Conservation (phyloP, 2,329 filamentous ascomycete species). For the Pseudogymnoascus sp. region DNA sequence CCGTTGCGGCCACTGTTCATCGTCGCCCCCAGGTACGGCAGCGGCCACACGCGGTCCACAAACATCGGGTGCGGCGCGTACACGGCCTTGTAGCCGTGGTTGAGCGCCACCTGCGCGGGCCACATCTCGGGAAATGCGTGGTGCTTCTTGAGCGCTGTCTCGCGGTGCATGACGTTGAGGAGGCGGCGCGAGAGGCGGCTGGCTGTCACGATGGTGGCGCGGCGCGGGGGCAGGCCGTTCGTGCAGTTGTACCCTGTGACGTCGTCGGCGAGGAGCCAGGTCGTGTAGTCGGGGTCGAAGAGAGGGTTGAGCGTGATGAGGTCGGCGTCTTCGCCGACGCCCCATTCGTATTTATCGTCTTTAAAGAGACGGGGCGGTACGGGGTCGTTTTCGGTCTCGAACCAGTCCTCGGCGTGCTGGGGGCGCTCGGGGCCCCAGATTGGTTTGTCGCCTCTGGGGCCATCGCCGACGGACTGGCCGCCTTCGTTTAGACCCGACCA, state of each 20-base stretch:
- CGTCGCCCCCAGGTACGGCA: constrained; percentile 63
- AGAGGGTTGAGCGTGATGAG: constrained; percentile 87
- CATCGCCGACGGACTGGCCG: constrained; percentile 23
- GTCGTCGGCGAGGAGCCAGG: constrained; percentile 73
- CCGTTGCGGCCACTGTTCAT: constrained; percentile 76
- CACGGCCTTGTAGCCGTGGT: constrained; percentile 89
- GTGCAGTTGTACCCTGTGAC: constrained; percentile 75
- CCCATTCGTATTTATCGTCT: constrained; percentile 77
- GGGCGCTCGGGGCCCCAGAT: constrained; percentile 82
- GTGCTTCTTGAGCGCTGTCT: constrained; percentile 76
- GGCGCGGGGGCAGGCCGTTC: constrained; percentile 57
- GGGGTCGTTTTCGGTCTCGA: constrained; percentile 65
- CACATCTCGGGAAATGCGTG: constrained; percentile 97
- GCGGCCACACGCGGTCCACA: constrained; percentile 79
- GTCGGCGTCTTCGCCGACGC: constrained; percentile 83
- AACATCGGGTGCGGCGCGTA: constrained; percentile 85
- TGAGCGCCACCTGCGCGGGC: constrained; percentile 77
- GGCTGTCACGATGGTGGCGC: constrained; percentile 82
- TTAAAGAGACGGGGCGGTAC: constrained; percentile 63
- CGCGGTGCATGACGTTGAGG: constrained; percentile 79
- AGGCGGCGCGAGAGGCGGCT: constrained; percentile 74
- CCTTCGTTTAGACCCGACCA: constrained; percentile 44
- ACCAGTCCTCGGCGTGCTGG: constrained; percentile 58
- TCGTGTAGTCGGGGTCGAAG: constrained; percentile 81
- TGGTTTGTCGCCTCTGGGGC: constrained; percentile 45